Evolutionary conservation across 495 filamentous ascomycete species (phyloP), one percentile per base, ranked within the genome.

Genomic region (Trichoderma gamsii): DNA sequence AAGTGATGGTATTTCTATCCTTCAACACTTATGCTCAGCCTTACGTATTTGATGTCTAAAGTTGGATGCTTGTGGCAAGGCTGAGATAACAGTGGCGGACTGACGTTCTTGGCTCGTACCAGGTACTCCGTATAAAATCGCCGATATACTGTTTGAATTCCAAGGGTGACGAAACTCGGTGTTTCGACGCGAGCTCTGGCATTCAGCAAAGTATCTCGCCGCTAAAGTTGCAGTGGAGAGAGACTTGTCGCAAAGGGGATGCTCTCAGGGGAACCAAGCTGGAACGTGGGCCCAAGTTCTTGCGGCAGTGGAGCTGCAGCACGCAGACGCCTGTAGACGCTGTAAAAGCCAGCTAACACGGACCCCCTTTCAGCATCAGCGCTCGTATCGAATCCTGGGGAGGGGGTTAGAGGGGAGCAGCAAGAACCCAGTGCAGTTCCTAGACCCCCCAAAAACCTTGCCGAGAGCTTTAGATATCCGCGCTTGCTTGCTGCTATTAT

Each of bases 301-400:
- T n/a, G 15, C 44, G n/a, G 44, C 44, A 49, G 44, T 49, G 44
- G 44, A 49, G 44, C 44, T 13, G 44, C 44, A 49, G 44, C 51
- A 27, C 56, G 23, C 56, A 61, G 16, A 7, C 56, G 27, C n/a
- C 43, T 46, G 43, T 46, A 52, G 18, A 25, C 56, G 27, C 56
- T 61, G 23, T 7, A 49, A 49, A 11, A 13, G 27, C 56, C 51
- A 56, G 51, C n/a, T 21, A 25, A 21, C 51, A 61, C 56, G 56
- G 56, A 25, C 56, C 56, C 56, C 56, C 56, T 61, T 61, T 61
- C 56, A 61, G 56, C 56, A 29, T 61, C 56, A 61, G 56, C 56
- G 56, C 11, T 61, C 56, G 56, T 61, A 61, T 61, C 56, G 29
- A 18, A 61, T 61, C 25, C 56, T 25, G n/a, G 56, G 56, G 56